A percentile compares a stretch with the other conserved stretches of the same genome.
These are phyloP conservation scores for Margaritispora aquatica DNA, from an alignment of 495 filamentous ascomycete genomes.

Conservation along the genomic window DNA sequence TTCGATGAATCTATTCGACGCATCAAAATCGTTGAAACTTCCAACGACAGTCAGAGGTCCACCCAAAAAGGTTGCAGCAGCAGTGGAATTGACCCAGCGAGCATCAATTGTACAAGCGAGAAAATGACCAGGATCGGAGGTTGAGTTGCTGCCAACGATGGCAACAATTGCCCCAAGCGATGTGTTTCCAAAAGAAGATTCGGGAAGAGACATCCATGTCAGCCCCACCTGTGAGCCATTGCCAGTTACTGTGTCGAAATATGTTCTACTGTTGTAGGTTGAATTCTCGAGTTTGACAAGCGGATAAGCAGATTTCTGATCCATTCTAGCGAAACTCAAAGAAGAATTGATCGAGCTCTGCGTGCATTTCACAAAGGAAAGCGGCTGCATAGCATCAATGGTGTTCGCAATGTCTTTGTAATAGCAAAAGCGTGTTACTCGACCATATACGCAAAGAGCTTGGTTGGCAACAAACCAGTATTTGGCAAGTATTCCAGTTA, in stretches of 20 bases:
- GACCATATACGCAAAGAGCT: neutral
- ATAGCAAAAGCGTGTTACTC: neutral
- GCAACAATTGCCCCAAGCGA: slow-evolving; percentile 11
- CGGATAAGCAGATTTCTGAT: neutral
- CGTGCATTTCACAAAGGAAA: slow-evolving; percentile 7
- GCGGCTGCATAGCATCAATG: slow-evolving; percentile 3
- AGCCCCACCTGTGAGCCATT: slow-evolving; percentile 1
- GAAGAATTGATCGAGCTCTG: neutral
- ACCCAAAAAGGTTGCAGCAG: neutral
- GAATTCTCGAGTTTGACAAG: neutral
- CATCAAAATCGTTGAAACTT: neutral
- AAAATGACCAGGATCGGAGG: neutral
- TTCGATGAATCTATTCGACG: neutral
- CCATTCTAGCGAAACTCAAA: neutral
- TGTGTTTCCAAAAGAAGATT: neutral
- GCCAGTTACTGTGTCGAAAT: neutral
- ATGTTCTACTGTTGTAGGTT: neutral
- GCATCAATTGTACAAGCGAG: slow-evolving; percentile 13
- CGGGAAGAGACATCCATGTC: slow-evolving; percentile 10
- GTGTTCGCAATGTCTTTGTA: slow-evolving; percentile 10
- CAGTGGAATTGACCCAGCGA: slow-evolving; percentile 12
- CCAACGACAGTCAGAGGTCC: slow-evolving; percentile 7
- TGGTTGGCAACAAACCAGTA: slow-evolving; percentile 8
- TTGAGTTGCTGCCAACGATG: neutral
- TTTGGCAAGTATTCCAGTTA: neutral